Evolutionary conservation across 345 rosid species (phyloP).

Genomic region (Syzygium aqueum): DNA sequence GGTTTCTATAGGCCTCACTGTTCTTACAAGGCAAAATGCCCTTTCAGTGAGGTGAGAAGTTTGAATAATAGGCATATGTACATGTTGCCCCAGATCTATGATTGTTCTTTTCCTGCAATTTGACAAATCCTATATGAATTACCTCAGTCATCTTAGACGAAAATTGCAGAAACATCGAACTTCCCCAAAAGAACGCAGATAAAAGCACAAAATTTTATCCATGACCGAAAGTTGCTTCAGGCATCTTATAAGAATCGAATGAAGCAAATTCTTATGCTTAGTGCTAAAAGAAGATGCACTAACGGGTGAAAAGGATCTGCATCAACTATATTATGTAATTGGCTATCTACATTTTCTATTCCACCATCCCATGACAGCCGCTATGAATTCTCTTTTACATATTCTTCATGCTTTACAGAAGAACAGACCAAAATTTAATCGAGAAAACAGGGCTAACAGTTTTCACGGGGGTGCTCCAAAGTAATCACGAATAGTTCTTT

Average conservation of each 20-base stretch:
- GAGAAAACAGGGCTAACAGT: not conserved
- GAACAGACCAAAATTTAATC: not conserved
- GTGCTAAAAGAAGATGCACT: not conserved
- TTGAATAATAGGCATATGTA: not conserved
- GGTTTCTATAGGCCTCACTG: not conserved
- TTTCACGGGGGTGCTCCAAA: slow-evolving; percentile 40
- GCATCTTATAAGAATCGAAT: not conserved
- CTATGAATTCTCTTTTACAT: not conserved
- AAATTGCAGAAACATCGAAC: not conserved
- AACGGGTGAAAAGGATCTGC: not conserved
- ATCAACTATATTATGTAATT: not conserved
- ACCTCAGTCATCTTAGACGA: not conserved
- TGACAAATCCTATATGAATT: not conserved
- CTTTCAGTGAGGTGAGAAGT: not conserved
- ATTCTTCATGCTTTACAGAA: not conserved
- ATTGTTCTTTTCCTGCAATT: not conserved
- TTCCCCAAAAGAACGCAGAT: not conserved
- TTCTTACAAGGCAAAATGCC: not conserved
- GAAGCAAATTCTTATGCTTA: not conserved
- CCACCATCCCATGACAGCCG: not conserved
- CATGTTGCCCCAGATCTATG: not conserved
- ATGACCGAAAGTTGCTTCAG: not conserved
- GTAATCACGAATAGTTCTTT: slow-evolving; percentile 84
- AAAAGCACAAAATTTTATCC: not conserved
- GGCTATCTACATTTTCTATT: not conserved